A percentile compares a stretch with the other conserved stretches of the same genome.
phyloP scores from a whole-genome alignment of 805 yeast genomes.

The Pichia scutulata region DNA sequence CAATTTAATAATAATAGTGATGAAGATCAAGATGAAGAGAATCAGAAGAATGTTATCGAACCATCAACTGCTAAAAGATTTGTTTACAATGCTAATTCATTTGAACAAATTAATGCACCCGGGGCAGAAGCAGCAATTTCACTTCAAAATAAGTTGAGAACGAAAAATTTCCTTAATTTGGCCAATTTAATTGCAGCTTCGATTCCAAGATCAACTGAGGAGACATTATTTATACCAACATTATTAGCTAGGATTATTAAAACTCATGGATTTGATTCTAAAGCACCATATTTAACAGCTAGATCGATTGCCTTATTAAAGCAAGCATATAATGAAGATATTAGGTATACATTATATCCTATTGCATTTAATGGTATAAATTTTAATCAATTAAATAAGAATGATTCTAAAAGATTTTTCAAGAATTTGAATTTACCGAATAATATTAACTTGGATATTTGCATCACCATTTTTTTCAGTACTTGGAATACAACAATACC shows the following conservation, averaged over 20 bases:
- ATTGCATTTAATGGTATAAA: conserved; percentile 30
- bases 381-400: conserved; percentile 30
- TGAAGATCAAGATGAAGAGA: background rate
- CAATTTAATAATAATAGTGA: background rate
- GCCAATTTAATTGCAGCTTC: conserved; percentile 62
- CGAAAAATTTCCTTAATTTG: conserved; percentile 37
- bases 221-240: conserved; percentile 67
- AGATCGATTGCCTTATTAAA: conserved; percentile 64
- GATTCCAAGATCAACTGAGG: conserved; percentile 71
- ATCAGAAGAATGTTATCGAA: background rate
- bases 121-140: conserved; percentile 68
- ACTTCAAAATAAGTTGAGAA: conserved; percentile 35
- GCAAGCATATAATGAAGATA: conserved; percentile 34
- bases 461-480: conserved; percentile 60
- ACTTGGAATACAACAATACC: conserved; percentile 74
- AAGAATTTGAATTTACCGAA: conserved; percentile 38
- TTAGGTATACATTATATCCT: conserved; percentile 25
- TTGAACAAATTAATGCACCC: conserved; percentile 65
- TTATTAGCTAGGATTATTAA: conserved; percentile 61
- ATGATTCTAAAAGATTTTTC: conserved; percentile 42
- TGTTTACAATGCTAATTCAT: conserved; percentile 26
- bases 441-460: conserved; percentile 56
- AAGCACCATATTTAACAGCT: conserved; percentile 64
- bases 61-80: conserved; percentile 2
- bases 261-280: conserved; percentile 63